Base-by-base conservation (phyloP, 176 grass and related monocot species). In the Oryza coarctata region DNA sequence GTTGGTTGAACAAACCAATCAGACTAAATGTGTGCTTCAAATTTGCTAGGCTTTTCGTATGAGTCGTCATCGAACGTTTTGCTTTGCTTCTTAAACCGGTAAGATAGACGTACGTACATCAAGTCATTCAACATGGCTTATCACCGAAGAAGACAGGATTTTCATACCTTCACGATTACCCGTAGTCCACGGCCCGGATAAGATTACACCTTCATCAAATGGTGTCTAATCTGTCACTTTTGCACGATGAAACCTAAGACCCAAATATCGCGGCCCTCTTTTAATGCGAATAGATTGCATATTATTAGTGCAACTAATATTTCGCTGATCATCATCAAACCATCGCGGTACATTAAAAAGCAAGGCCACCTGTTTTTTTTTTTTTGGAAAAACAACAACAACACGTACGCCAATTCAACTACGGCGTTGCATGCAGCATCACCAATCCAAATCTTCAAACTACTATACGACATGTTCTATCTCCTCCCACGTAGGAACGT, bases 31-130 rank as follows among this genome's bases (percentile, higher is more conserved):
- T 22, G 8, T 66, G 31, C 44, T 63, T 43, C 26, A 1, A 13
- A 13, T 43, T 45, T 38, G 32, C 44, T 26, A 65, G 13, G 3
- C 5, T 12, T 12, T 17, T 28, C 44, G 32, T 68, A n/a, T 63
- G 18, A 9, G 47, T 62, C 75, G 30, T 60, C 75, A 14, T 49
- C 71, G 9, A 50, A 39, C 71, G 55, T 49, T 39, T 85, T 85
- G 83, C 75, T 85, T 85, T 72, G 55, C 83, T 85, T 85, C 62
- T 85, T 65, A 9, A 78, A 72, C 40, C 30, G 29, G 65, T 25
- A 63, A 85, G 2, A 27, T 22, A 30, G 36, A 70, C 50, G 38
- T 41, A 8, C 11, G 11, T 20, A 9, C 27, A 25, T 18, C 6
- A n/a, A n/a, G n/a, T n/a, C n/a, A n/a, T n/a, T n/a, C n/a, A 3